Percentiles rank a stretch among this genome's conserved stretches.
phyloP scores from a whole-genome alignment of 2,329 filamentous ascomycete genomes.

The Colletotrichum costaricense region DNA sequence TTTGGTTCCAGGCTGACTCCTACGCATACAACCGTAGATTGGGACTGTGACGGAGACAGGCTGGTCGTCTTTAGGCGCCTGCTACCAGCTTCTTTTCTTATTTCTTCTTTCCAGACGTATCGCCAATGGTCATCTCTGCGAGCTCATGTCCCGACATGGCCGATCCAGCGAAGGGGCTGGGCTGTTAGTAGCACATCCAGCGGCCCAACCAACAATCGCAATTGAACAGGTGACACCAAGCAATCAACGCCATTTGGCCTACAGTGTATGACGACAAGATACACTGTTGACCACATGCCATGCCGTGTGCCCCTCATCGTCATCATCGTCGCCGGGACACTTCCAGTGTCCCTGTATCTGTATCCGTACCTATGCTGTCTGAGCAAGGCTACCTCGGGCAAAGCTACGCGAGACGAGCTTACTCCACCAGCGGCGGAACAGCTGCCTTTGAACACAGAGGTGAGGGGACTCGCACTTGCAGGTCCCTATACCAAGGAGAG shows the following conservation, averaged over 20 bases:
- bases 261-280: not conserved
- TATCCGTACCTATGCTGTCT: not conserved
- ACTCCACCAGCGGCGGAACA: not conserved
- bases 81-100: constrained; percentile 12
- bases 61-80: constrained; percentile 7
- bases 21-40: not conserved
- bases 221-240: not conserved
- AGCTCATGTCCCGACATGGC: not conserved
- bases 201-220: not conserved
- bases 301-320: not conserved
- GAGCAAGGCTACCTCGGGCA: not conserved
- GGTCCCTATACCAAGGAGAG: not conserved
- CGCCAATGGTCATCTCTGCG: not conserved
- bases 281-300: not conserved
- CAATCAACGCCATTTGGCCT: not conserved
- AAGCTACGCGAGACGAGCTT: not conserved
- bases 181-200: not conserved
- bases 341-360: not conserved
- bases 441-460: not conserved
- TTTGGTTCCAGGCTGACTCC: not conserved
- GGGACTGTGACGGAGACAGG: not conserved
- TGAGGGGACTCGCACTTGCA: not conserved
- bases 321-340: not conserved
- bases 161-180: not conserved
- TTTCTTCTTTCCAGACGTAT: not conserved